Conservation (phyloP, 257 asterid species). For the Solanum peruvianum region DNA sequence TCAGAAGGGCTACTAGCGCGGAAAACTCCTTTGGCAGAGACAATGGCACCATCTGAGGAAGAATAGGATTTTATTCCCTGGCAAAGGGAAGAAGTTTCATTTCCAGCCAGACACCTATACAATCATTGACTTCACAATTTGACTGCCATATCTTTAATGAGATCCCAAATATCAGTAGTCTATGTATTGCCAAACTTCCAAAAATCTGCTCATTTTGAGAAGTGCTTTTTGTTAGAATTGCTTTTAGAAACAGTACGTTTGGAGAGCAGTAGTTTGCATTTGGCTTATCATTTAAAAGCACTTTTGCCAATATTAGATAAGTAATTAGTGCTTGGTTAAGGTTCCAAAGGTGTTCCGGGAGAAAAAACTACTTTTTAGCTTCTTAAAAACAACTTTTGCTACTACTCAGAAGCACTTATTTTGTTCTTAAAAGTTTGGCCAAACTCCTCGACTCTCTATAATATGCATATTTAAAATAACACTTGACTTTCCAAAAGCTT, state of each 20-base stretch:
- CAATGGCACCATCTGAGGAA: background rate
- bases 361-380: background rate
- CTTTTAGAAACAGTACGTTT: background rate
- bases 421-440: background rate
- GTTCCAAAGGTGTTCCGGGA: background rate
- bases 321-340: background rate
- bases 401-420: background rate
- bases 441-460: background rate
- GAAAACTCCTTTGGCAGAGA: background rate
- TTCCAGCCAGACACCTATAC: background rate
- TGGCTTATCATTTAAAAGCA: background rate
- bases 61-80: background rate
- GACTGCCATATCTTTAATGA: background rate
- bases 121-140: background rate
- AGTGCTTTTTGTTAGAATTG: background rate
- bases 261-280: background rate
- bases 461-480: background rate
- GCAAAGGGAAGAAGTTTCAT: background rate
- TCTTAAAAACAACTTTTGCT: background rate
- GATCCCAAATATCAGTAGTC: background rate
- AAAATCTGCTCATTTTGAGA: background rate
- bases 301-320: background rate
- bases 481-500: background rate
- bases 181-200: background rate
- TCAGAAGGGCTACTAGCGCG: background rate